These are phyloP conservation scores for Micractinium sp. DNA, from an alignment of 139 green algal species.

Conservation along the genomic window DNA sequence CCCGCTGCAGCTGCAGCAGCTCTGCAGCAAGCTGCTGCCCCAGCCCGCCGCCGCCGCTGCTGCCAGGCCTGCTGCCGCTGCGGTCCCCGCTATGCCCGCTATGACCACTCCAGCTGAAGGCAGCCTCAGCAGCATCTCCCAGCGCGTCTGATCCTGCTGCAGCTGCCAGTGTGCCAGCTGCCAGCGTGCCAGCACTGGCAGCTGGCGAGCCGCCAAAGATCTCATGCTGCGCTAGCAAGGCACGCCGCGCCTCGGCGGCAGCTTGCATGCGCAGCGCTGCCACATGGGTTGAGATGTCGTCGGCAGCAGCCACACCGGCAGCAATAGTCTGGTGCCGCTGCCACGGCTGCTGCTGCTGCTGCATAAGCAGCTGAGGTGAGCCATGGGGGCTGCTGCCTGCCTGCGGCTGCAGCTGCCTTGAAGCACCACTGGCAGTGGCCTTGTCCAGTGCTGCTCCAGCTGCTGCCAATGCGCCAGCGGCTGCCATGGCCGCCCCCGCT, in stretches of 20 bases:
- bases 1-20: neutral
- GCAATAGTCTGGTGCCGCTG: neutral
- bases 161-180: neutral
- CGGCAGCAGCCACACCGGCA: neutral
- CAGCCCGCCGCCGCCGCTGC: neutral
- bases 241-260: neutral
- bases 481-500: neutral
- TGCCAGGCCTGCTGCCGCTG: neutral
- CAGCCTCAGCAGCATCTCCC: neutral
- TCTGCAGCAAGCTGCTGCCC: neutral
- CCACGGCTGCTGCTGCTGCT: neutral
- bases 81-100: neutral
- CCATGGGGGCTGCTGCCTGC: neutral
- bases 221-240: neutral
- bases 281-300: neutral
- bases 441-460: too few species aligned
- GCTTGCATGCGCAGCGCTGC: constrained; percentile 9
- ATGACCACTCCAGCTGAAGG: neutral
- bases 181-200: too few species aligned
- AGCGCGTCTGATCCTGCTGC: neutral
- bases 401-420: neutral
- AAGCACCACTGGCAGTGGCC: too few species aligned
- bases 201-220: neutral
- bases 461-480: neutral
- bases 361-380: neutral